Percentiles rank a stretch among this genome's conserved stretches.
These are phyloP conservation scores for Fusarium continuum DNA, from an alignment of 2,329 filamentous ascomycete species.

Conservation along the genomic window DNA sequence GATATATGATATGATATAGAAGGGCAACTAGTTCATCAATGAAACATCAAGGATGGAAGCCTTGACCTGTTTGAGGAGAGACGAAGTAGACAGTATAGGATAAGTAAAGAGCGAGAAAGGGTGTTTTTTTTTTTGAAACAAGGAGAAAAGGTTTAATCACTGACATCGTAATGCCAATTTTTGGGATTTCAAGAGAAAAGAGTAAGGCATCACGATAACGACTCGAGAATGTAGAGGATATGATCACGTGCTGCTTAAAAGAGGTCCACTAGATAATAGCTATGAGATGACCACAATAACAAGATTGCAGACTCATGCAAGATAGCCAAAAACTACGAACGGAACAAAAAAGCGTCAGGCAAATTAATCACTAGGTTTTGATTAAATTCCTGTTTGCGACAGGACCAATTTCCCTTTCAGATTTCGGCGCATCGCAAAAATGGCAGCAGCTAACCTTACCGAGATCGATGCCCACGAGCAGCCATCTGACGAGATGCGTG, in stretches of 20 bases:
- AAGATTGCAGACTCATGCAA: background rate
- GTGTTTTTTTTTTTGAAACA: too few species aligned
- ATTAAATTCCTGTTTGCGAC: too few species aligned
- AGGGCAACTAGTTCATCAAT: background rate
- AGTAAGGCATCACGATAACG: background rate
- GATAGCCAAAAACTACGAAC: background rate
- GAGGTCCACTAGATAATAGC: constrained; percentile 20
- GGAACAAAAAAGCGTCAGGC: too few species aligned
- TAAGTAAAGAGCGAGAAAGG: too few species aligned
- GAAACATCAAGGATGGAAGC: background rate
- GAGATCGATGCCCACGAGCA: constrained; percentile 79
- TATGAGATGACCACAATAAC: background rate
- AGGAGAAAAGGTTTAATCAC: background rate
- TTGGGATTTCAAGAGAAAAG: background rate
- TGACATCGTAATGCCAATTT: background rate
- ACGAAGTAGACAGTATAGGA: background rate
- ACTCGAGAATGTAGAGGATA: background rate
- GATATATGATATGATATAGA: background rate
- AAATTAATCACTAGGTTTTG: background rate
- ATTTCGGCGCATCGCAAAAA: constrained; percentile 13
- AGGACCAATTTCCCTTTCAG: background rate
- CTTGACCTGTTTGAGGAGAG: background rate
- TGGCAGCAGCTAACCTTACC: constrained; percentile 41
- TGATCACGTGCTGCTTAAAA: constrained; percentile 18
- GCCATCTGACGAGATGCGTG: constrained; percentile 75